Base-by-base conservation (phyloP, 441 rosid species). In the Aquilaria agallochum region DNA sequence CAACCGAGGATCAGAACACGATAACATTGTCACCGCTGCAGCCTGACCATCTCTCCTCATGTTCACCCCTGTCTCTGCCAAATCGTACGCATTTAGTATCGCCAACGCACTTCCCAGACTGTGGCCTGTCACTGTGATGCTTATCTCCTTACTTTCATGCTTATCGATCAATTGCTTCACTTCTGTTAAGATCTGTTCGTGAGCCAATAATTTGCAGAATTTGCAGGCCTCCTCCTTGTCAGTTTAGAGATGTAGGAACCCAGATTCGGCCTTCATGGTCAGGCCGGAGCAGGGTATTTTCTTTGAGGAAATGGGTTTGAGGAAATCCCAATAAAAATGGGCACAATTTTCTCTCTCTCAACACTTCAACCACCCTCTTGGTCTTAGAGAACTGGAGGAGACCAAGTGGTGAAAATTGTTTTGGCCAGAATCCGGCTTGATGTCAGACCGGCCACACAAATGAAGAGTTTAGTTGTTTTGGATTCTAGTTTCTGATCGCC, bases 81-180 rank as follows among this genome's bases (percentile, higher is more conserved):
- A 53, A 45, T 81, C 92, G 61, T 81, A 86, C n/a, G 92, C 86
- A 60, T 85, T 86, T 1, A 86, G 56, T 11, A 86, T 62, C 1
- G 88, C 88, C 57, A 86, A 50, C 53, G 92, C 92, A 4, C 78
- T 71, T 31, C 92, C 92, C 3, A 86, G 64, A 42, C 92, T 86
- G 57, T 86, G 92, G 1, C 92, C 92, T 1, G 88, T 77, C 11
- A 83, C 65, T 11, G 85, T 85, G 47, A 85, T 80, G 72, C 88
- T 85, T 9, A 83, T 13, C 31, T 83, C 86, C 8, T 76, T 80
- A 4, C 67, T 63, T 5, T 75, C 68, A 70, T 83, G 69, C n/a
- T 5, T 4, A 12, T 81, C 89, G 0, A 79, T 58, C 1, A 83
- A 11, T 10, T 73, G 68, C 11, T 73, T 83, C 9, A 86, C 81